Base-by-base conservation (phyloP, 2,329 filamentous ascomycete genomes). In the Ploettnerulaceae sp. region DNA sequence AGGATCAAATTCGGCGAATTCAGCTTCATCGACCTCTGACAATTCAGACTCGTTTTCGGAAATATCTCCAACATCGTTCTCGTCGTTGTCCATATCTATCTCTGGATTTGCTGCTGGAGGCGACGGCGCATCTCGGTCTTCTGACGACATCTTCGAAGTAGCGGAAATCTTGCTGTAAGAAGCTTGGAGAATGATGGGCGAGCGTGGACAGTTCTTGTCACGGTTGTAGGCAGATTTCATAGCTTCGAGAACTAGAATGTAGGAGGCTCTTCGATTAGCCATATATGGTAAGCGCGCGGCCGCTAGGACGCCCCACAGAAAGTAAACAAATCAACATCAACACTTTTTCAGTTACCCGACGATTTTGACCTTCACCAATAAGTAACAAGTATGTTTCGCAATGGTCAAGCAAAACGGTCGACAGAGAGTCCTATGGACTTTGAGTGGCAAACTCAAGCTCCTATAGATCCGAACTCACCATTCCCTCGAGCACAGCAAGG, bases 1-100 rank as follows among this genome's bases (percentile, higher is more conserved):
- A 7, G 79, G 77, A 53, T 86, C 81, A 66, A 84, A 85, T 52
- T 86, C 80, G 53, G 79, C 79, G 52, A 86, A 82, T 58, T 85
- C 77, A 45, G 82, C 75, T 59, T 84, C 82, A 58, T 85, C 82
- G 52, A 84, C 78, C 61, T 86, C 82, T 17, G 81, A 84, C 1
- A 85, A 73, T 29, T 82, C 79, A 6, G 62, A 61, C 37, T 71
- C 70, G 35, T 71, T 68, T n/a, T 68, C 66, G 34, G 66, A 69
- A 3, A 61, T 53, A 26, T 69, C 68, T 25, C 52, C 48, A 35
- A 55, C 54, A 17, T 56, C 51, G 37, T 57, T 55, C 21, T 60
- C 56, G n/a, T 45, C 33, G 34, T 60, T 56, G 36, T 63, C 61
- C 51, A 60, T 55, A 46, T 63, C 61, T 7, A 56, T 50, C 37